phyloP scores from a whole-genome alignment of 2,329 filamentous ascomycete genomes.

The Fusarium ambrosium region DNA sequence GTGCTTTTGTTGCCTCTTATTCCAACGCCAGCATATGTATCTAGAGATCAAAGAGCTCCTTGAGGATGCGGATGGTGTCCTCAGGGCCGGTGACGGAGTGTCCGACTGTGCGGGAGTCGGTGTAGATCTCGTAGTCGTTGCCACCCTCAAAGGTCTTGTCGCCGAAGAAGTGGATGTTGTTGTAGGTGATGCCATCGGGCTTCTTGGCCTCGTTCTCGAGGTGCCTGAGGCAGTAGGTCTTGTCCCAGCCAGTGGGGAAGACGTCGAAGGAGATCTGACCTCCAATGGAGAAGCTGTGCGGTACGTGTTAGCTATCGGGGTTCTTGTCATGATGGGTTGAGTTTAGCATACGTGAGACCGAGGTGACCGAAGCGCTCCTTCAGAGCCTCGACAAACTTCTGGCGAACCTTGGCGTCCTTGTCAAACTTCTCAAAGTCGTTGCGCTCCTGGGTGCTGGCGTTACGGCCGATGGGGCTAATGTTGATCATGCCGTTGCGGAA shows the following conservation, averaged over 20 bases:
- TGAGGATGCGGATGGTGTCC: constrained; percentile 84
- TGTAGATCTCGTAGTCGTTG: constrained; percentile 96
- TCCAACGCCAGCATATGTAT: constrained; percentile 9
- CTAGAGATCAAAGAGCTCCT: constrained; percentile 81
- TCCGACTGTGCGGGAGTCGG: constrained; percentile 83
- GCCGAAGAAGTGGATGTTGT: constrained; percentile 96
- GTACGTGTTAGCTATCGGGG: constrained; percentile 14
- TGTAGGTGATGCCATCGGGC: constrained; percentile 81
- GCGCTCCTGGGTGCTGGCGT: constrained; percentile 84
- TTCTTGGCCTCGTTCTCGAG: constrained; percentile 83
- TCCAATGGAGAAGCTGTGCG: constrained; percentile 85
- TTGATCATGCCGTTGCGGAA: constrained; percentile 95
- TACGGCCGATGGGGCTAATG: constrained; percentile 85
- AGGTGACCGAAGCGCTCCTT: constrained; percentile 86
- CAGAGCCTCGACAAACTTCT: constrained; percentile 80
- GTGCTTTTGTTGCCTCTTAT: constrained; percentile 26
- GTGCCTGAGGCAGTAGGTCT: constrained; percentile 95
- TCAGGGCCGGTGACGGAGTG: constrained; percentile 86
- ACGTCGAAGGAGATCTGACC: constrained; percentile 99
- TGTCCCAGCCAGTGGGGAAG: constrained; percentile 98
- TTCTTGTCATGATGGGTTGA: constrained; percentile 9
- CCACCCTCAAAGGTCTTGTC: constrained; percentile 94
- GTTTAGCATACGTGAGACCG: constrained; percentile 80
- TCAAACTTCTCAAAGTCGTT: constrained; percentile 87
- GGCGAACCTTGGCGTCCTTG: constrained; percentile 79